Conservation (phyloP, 2,329 filamentous ascomycete species). For the Didymella exigua region DNA sequence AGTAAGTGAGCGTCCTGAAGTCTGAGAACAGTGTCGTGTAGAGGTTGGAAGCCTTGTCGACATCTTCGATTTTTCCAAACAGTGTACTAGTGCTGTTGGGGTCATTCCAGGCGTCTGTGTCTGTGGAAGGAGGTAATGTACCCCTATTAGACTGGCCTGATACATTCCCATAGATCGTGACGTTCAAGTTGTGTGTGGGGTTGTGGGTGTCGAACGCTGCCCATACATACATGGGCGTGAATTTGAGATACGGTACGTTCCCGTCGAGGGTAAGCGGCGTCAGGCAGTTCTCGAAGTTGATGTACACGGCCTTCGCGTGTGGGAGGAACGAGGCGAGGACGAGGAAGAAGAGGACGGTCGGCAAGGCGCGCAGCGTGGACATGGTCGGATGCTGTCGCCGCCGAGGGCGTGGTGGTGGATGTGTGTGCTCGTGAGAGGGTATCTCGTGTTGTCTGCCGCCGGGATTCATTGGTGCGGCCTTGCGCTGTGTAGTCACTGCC, state of each 20-base stretch:
- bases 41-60: constrained; percentile 63
- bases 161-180: constrained; percentile 91
- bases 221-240: constrained; percentile 74
- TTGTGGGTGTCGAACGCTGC: constrained; percentile 71
- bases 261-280: constrained; percentile 60
- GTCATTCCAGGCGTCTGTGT: constrained; percentile 62
- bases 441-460: constrained; percentile 25
- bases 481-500: constrained; percentile 30
- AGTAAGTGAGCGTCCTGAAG: constrained; percentile 78
- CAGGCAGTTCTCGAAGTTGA: constrained; percentile 87
- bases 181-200: constrained; percentile 68
- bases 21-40: constrained; percentile 75
- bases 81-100: constrained; percentile 59
- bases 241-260: constrained; percentile 72
- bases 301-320: constrained; percentile 57
- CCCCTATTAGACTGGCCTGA: constrained; percentile 68
- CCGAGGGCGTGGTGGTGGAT: constrained; percentile 38
- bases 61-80: constrained; percentile 77
- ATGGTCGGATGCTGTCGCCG: constrained; percentile 29
- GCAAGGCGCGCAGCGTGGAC: constrained; percentile 14
- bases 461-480: constrained; percentile 11
- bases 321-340: constrained; percentile 34
- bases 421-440: constrained; percentile 37
- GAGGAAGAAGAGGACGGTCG: constrained; percentile 34
- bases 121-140: constrained; percentile 64